Conservation (phyloP, 139 green algal genomes). For the Eudorina sp. region DNA sequence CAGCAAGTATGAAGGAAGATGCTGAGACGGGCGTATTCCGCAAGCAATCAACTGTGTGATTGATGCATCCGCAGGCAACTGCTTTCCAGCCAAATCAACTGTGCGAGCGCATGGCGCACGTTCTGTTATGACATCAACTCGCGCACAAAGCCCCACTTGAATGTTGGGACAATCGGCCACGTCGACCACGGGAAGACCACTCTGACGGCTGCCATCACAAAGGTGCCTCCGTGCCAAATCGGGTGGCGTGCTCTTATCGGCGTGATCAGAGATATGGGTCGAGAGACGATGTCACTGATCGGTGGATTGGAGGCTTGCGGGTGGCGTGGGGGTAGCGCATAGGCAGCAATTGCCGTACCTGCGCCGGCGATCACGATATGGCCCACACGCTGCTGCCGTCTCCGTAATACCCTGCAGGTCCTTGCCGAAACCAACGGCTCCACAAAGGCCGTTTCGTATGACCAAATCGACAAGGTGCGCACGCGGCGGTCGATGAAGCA, state of each 20-base stretch:
- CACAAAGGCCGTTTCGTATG: constrained; percentile 90
- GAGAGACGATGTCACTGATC: no score
- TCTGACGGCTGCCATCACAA: constrained; percentile 95
- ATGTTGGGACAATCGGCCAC: constrained; percentile 98
- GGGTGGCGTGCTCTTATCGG: not conserved
- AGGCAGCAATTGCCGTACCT: no score
- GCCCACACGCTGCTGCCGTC: no score
- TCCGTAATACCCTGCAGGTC: no score
- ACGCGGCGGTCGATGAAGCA: not conserved
- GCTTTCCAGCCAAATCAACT: not conserved
- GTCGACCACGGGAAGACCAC: constrained; percentile 99
- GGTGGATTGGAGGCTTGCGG: no score
- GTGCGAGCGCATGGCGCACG: not conserved
- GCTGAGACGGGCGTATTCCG: not conserved
- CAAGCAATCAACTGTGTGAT: not conserved
- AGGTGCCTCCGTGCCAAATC: constrained; percentile 61
- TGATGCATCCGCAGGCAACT: not conserved
- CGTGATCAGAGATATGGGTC: no score
- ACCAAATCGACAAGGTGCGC: constrained; percentile 97
- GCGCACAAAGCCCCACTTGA: constrained; percentile 96
- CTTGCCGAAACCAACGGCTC: constrained; percentile 88
- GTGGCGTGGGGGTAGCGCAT: no score
- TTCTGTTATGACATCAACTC: constrained; percentile 90
- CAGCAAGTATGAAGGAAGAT: not conserved
- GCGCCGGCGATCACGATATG: no score